phyloP scores from a whole-genome alignment of 148 eudicot genomes.

The Talinum fruticosum region DNA sequence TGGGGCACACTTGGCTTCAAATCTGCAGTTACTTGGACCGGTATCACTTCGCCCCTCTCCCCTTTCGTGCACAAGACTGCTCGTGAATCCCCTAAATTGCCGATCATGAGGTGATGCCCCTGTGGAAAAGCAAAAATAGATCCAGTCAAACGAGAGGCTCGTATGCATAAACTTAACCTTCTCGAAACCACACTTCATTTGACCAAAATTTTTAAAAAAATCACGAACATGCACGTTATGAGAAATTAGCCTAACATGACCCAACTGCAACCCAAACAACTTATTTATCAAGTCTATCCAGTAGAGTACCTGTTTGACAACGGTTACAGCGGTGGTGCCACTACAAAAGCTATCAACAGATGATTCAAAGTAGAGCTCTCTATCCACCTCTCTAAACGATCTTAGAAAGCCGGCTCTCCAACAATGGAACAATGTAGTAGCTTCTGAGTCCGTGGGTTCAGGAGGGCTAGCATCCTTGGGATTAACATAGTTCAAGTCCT shows the following conservation, averaged over 20 bases:
- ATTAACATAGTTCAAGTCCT: neutral
- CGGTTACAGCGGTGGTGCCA: slow-evolving; percentile 68
- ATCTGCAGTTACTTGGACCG: slow-evolving; percentile 75
- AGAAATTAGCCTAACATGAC: too few relatives aligned
- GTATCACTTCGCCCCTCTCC: slow-evolving; percentile 41
- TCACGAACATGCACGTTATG: too few relatives aligned
- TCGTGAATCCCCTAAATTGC: slow-evolving; percentile 88
- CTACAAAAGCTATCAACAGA: slow-evolving; percentile 79
- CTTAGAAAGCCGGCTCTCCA: slow-evolving; percentile 52
- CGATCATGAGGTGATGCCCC: slow-evolving; percentile 62
- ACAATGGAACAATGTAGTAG: slow-evolving; percentile 27
- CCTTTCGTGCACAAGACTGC: slow-evolving; percentile 74
- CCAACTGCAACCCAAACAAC: neutral
- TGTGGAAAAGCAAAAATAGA: slow-evolving; percentile 2
- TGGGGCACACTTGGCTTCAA: slow-evolving; percentile 64
- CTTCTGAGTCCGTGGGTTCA: slow-evolving; percentile 9
- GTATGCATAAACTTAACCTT: neutral
- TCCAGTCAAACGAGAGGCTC: neutral
- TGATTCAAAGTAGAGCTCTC: slow-evolving; percentile 47
- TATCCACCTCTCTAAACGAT: slow-evolving; percentile 59
- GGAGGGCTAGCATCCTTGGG: neutral
- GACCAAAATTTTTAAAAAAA: too few relatives aligned
- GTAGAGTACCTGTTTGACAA: slow-evolving; percentile 73
- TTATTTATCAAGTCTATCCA: neutral
- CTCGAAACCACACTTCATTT: too few relatives aligned